These are phyloP conservation scores for Colletotrichum nymphaeae DNA, from an alignment of 2,329 filamentous ascomycete genomes.

Conservation along the genomic window DNA sequence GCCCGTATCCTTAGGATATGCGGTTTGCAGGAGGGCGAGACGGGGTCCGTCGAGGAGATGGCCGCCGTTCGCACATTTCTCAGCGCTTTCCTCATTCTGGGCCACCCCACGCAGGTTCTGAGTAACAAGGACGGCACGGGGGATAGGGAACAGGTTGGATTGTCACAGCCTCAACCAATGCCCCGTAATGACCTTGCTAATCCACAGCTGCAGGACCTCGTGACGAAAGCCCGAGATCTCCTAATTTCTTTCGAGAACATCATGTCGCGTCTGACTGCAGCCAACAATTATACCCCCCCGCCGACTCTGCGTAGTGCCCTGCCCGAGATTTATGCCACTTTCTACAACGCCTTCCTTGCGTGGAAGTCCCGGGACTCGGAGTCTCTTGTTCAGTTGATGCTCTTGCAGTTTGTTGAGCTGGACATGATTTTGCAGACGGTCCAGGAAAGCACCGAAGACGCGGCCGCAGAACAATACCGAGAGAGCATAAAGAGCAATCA, in stretches of 20 bases:
- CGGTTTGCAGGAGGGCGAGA: slow-evolving; percentile 73
- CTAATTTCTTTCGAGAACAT: slow-evolving; percentile 83
- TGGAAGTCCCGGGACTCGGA: slow-evolving; percentile 87
- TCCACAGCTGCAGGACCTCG: slow-evolving; percentile 75
- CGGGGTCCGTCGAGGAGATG: slow-evolving; percentile 74
- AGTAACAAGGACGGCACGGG: slow-evolving; percentile 74
- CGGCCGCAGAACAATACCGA: slow-evolving; percentile 80
- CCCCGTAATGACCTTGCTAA: slow-evolving; percentile 67
- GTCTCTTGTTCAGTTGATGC: slow-evolving; percentile 83
- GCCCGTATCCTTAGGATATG: slow-evolving; percentile 77
- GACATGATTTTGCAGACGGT: slow-evolving; percentile 87
- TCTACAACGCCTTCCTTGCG: slow-evolving; percentile 82
- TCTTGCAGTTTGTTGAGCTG: slow-evolving; percentile 86
- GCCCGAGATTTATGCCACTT: slow-evolving; percentile 77
- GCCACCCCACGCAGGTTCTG: slow-evolving; percentile 82
- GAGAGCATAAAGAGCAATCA: slow-evolving; percentile 86
- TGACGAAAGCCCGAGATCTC: slow-evolving; percentile 81
- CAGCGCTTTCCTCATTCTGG: slow-evolving; percentile 83
- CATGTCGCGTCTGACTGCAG: slow-evolving; percentile 71
- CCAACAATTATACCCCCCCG: slow-evolving; percentile 75
- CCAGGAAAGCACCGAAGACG: slow-evolving; percentile 79
- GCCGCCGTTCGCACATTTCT: slow-evolving; percentile 80
- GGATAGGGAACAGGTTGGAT: slow-evolving; percentile 67
- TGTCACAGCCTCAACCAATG: slow-evolving; percentile 55
- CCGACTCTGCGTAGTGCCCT: slow-evolving; percentile 71